Conservation (phyloP, 331 rosid species). For the Pyracantha coccinea region DNA sequence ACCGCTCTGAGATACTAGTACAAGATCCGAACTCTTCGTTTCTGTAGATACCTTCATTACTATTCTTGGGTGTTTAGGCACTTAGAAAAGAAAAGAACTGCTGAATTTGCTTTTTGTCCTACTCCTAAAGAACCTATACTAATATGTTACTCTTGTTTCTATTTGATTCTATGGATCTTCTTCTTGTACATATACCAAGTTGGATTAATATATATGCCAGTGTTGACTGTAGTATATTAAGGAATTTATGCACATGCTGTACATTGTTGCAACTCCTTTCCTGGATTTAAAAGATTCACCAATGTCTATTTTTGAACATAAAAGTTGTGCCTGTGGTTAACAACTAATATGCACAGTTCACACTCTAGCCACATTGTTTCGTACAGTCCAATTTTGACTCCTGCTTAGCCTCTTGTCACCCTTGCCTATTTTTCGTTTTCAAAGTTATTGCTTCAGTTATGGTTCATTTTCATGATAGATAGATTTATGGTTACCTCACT, state of each 20-base stretch:
- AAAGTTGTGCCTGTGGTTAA: background rate
- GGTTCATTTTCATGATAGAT: background rate
- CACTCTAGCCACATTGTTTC: background rate
- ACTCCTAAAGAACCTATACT: no score
- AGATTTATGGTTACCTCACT: background rate
- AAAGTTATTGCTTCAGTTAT: background rate
- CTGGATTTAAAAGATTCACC: background rate
- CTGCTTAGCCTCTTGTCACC: background rate
- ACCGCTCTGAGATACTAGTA: background rate
- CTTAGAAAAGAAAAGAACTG: no score
- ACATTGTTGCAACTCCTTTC: no score
- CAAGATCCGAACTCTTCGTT: background rate
- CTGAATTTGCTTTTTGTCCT: no score
- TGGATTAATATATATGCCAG: no score
- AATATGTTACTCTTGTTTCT: no score
- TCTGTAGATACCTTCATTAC: background rate
- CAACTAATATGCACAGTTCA: background rate
- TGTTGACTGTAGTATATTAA: no score
- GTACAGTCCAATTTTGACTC: background rate
- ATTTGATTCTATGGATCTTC: no score
- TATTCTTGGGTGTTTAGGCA: background rate
- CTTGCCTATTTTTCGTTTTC: background rate
- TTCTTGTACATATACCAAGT: no score
- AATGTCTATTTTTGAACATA: background rate
- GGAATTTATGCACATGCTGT: no score